A percentile compares a stretch with the other conserved stretches of the same genome.
Conservation (phyloP, 2,329 filamentous ascomycete genomes). For the Arthrobotrys pseudoclavata region DNA sequence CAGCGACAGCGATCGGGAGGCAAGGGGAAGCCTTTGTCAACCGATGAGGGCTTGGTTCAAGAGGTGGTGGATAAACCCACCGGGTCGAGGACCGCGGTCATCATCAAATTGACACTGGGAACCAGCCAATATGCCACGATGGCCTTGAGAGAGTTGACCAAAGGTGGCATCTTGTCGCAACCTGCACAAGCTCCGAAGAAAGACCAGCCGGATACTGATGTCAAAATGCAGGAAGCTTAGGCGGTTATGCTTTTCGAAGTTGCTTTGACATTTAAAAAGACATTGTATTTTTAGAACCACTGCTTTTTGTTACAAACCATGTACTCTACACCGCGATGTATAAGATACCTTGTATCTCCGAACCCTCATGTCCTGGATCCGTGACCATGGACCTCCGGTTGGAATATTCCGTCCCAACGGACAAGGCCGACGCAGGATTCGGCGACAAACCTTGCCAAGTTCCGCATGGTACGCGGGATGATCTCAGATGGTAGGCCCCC, state of each 20-base stretch:
- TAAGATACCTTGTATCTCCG: conserved; percentile 12
- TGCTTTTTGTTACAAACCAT: conserved; percentile 15
- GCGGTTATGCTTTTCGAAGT: neutral
- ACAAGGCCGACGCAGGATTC: conserved; percentile 37
- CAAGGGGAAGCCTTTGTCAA: conserved; percentile 40
- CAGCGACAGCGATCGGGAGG: conserved; percentile 64
- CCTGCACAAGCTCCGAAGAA: conserved; percentile 5
- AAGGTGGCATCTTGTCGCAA: conserved; percentile 73
- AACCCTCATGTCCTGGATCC: neutral
- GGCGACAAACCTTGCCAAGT: conserved; percentile 36
- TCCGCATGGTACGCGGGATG: conserved; percentile 31
- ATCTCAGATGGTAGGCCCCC: conserved; percentile 51
- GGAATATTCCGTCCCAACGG: conserved; percentile 33
- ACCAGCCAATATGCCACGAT: conserved; percentile 88
- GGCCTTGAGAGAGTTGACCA: conserved; percentile 83
- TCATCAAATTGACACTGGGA: conserved; percentile 81
- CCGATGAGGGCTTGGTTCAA: conserved; percentile 47
- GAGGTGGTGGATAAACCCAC: conserved; percentile 45
- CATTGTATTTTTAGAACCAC: conserved; percentile 21
- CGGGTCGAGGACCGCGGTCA: conserved; percentile 73
- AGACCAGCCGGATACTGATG: conserved; percentile 24
- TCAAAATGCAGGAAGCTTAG: conserved; percentile 29
- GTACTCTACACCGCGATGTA: conserved; percentile 43
- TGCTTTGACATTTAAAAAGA: conserved; percentile 10
- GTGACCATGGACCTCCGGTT: neutral